Evolutionary conservation across 2,329 filamentous ascomycete genomes (phyloP).

Genomic region (Arthrobotrys iridis): DNA sequence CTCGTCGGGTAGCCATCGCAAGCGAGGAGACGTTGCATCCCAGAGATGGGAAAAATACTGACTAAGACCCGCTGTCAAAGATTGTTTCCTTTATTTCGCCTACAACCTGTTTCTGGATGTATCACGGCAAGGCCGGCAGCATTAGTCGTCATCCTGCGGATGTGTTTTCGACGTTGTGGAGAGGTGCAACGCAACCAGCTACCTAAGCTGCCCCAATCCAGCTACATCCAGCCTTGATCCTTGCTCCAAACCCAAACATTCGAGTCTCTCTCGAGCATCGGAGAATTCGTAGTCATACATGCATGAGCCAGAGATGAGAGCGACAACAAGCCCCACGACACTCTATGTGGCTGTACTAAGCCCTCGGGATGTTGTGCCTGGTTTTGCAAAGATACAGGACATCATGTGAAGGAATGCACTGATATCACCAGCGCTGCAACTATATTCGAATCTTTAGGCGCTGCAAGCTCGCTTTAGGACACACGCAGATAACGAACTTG

Average conservation of each 20-base stretch:
- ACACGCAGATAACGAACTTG: neutral
- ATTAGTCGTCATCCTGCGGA: constrained; percentile 35
- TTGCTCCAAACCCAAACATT: constrained; percentile 18
- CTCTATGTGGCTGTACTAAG: neutral
- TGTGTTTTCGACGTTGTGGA: neutral
- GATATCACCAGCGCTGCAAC: neutral
- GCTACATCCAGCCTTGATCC: constrained; percentile 32
- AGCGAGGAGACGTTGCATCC: constrained; percentile 1
- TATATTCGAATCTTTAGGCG: neutral
- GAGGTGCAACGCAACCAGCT: constrained; percentile 31
- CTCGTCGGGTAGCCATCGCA: constrained; percentile 16
- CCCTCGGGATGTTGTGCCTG: neutral
- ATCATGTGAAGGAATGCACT: constrained; percentile 15
- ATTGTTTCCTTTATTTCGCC: neutral
- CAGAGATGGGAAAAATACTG: too few species aligned
- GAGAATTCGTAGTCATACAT: constrained; percentile 52
- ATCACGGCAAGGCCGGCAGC: constrained; percentile 43
- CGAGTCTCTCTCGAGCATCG: constrained; percentile 8
- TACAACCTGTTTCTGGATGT: constrained; percentile 6
- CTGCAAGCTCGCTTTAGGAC: neutral
- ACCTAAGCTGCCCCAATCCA: neutral
- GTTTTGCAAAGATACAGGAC: too few species aligned
- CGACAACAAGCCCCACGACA: neutral
- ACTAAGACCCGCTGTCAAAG: constrained; percentile 16
- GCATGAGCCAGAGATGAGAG: constrained; percentile 12